Percentiles rank a stretch among this genome's conserved stretches.
Conservation (phyloP, 176 grass and related monocot genomes). For the Eremochloa ophiuroides region DNA sequence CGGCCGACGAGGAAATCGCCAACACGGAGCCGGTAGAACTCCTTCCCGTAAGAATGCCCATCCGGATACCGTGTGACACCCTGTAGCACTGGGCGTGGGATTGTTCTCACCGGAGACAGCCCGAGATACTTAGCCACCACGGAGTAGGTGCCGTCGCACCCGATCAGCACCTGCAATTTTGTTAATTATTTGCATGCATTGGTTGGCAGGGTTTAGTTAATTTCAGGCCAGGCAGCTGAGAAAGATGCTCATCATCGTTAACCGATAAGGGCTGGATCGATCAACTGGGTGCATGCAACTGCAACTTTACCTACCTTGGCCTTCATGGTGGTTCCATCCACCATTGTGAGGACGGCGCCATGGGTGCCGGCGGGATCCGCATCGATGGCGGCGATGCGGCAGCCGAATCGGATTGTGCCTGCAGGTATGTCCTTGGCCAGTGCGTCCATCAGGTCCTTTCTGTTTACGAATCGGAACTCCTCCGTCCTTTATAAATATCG, state of each 20-base stretch:
- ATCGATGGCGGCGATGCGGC: slow-evolving; percentile 5
- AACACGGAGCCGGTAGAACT: background rate
- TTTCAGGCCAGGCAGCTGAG: slow-evolving; percentile 1
- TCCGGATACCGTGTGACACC: slow-evolving; percentile 11
- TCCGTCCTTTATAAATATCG: slow-evolving; percentile 9
- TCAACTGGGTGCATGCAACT: too few relatives aligned
- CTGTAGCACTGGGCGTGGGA: background rate
- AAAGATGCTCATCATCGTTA: too few relatives aligned
- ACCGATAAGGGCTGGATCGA: too few relatives aligned
- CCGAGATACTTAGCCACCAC: slow-evolving; percentile 1
- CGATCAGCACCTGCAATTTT: slow-evolving; percentile 23
- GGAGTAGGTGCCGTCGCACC: slow-evolving; percentile 15
- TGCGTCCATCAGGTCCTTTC: slow-evolving; percentile 33
- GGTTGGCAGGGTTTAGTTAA: background rate
- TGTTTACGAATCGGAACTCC: slow-evolving; percentile 32
- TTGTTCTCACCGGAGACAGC: background rate
- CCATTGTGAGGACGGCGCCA: slow-evolving; percentile 22
- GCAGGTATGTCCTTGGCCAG: slow-evolving; percentile 25
- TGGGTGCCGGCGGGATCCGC: background rate
- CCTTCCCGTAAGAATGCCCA: background rate
- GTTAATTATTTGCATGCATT: background rate
- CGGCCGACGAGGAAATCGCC: background rate
- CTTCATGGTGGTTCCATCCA: slow-evolving; percentile 25
- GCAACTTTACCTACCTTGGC: slow-evolving; percentile 5
- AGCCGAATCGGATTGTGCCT: slow-evolving; percentile 25